phyloP scores from a whole-genome alignment of 2,329 filamentous ascomycete genomes.

The Lomentospora prolificans region DNA sequence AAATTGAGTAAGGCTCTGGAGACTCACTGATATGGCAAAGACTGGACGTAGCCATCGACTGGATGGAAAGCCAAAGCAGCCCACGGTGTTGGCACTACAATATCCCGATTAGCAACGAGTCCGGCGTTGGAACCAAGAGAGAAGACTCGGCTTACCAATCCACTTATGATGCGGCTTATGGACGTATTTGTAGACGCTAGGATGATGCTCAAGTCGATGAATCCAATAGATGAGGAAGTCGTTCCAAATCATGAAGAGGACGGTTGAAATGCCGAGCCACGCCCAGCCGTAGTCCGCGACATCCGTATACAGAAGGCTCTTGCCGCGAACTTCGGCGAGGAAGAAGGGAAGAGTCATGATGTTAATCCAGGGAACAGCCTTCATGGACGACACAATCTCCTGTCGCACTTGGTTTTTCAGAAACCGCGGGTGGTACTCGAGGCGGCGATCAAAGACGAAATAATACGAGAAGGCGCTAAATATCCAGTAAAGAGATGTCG shows the following conservation, averaged over 20 bases:
- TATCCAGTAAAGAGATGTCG: constrained; percentile 46
- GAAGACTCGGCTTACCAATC: constrained; percentile 26
- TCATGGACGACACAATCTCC: constrained; percentile 32
- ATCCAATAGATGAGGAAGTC: constrained; percentile 38
- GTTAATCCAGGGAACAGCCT: constrained; percentile 32
- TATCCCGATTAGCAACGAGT: background rate
- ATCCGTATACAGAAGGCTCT: constrained; percentile 30
- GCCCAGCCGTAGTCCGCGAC: constrained; percentile 28
- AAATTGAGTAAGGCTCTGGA: background rate
- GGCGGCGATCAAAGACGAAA: constrained; percentile 45
- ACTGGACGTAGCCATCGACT: constrained; percentile 34
- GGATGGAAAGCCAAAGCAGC: constrained; percentile 38
- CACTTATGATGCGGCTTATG: constrained; percentile 41
- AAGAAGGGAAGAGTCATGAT: constrained; percentile 35
- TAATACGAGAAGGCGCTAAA: constrained; percentile 63
- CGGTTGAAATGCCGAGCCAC: constrained; percentile 27
- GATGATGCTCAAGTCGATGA: constrained; percentile 35
- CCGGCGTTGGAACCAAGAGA: background rate
- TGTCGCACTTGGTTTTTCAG: constrained; percentile 35
- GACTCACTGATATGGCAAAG: constrained; percentile 34
- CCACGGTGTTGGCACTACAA: constrained; percentile 33
- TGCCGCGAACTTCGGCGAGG: constrained; percentile 35
- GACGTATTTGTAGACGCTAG: constrained; percentile 34
- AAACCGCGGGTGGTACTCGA: constrained; percentile 37
- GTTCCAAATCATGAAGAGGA: constrained; percentile 35